A percentile compares a stretch with the other conserved stretches of the same genome.
phyloP scores from a whole-genome alignment of 169 alveolate genomes.

The Plasmodium chabaudi region DNA sequence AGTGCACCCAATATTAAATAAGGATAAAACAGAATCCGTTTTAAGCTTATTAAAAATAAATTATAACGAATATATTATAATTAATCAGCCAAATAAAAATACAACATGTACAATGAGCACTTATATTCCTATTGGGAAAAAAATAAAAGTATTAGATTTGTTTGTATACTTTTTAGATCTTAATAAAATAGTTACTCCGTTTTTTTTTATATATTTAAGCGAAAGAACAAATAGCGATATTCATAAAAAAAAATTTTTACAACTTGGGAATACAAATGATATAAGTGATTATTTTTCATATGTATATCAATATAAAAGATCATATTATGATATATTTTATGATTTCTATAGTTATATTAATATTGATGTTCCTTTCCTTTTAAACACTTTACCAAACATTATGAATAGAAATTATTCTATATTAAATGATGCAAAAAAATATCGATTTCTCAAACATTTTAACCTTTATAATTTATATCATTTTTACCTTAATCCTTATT shows the following conservation, averaged over 20 bases:
- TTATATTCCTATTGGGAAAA: conserved; percentile 38
- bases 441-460: conserved; percentile 9
- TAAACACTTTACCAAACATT: conserved; percentile 60
- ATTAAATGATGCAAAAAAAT: conserved; percentile 2
- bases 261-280: conserved; percentile 33
- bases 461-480: conserved; percentile 34
- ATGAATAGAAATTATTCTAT: conserved; percentile 65
- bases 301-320: conserved; percentile 56
- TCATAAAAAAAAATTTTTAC: conserved; percentile 55
- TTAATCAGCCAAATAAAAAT: conserved; percentile 9
- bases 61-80: conserved; percentile 41
- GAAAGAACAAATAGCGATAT: conserved; percentile 58
- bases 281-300: conserved; percentile 59
- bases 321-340: conserved; percentile 51
- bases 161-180: conserved; percentile 64
- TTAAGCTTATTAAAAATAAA: conserved; percentile 53
- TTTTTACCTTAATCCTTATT: not conserved
- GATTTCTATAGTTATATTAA: conserved; percentile 59
- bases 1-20: conserved; percentile 46
- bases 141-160: conserved; percentile 53
- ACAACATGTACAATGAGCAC: conserved; percentile 6
- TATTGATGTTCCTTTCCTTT: conserved; percentile 30
- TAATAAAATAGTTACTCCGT: conserved; percentile 67
- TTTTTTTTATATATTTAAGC: conserved; percentile 39
- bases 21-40: conserved; percentile 37